Percentiles rank a stretch among this genome's conserved stretches.
phyloP scores from a whole-genome alignment of 2,329 filamentous ascomycete genomes.

The Aspergillus quadricinctus region DNA sequence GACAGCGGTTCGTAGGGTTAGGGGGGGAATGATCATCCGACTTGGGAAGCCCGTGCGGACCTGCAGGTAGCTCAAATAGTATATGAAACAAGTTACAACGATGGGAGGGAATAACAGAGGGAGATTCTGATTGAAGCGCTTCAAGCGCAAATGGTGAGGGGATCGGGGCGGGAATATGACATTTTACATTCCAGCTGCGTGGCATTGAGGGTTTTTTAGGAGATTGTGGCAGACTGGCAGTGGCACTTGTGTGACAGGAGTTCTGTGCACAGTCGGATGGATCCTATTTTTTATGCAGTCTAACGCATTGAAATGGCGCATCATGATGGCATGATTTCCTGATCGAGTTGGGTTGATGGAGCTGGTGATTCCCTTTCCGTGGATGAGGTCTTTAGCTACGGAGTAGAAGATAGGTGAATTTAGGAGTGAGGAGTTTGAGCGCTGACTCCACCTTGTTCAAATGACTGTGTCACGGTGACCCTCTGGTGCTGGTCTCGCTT shows the following conservation, averaged over 20 bases:
- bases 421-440: not conserved
- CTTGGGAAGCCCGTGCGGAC: not conserved
- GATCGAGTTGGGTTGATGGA: not conserved
- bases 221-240: not conserved
- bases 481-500: not conserved
- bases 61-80: not conserved
- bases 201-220: not conserved
- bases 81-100: constrained; percentile 2
- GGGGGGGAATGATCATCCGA: not conserved
- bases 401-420: not conserved
- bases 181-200: not conserved
- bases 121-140: constrained; percentile 10
- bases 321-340: not conserved
- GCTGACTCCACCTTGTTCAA: not conserved
- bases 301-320: not conserved
- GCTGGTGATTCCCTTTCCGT: not conserved
- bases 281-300: not conserved
- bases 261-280: not conserved
- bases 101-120: not conserved
- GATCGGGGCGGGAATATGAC: not conserved
- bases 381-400: not conserved
- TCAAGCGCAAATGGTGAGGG: constrained; percentile 8
- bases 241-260: not conserved
- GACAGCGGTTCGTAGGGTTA: not conserved
- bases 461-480: not conserved